Evolutionary conservation across 345 rosid species (phyloP).

Genomic region (Conringia planisiliqua): DNA sequence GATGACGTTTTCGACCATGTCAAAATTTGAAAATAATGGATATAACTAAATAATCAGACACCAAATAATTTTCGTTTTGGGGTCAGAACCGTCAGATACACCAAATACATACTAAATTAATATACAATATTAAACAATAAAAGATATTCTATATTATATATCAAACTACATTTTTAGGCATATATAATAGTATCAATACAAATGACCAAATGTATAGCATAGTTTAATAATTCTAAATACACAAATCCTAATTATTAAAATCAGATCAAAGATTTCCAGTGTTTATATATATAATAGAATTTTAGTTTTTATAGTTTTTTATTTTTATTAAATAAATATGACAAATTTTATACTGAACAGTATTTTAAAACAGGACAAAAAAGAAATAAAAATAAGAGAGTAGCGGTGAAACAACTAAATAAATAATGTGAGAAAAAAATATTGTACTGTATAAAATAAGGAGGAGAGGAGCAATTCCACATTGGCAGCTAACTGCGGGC

Average conservation of each 20-base stretch:
- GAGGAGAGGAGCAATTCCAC: constrained; percentile 40
- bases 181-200: background rate
- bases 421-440: constrained; percentile 29
- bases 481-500: constrained; percentile 55
- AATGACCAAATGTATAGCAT: background rate
- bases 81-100: too few species aligned
- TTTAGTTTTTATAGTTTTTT: too few species aligned
- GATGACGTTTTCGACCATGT: constrained; percentile 9
- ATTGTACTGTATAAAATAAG: background rate
- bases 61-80: background rate
- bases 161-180: too few species aligned
- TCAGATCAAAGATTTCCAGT: background rate
- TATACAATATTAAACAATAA: too few species aligned
- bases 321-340: too few species aligned
- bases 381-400: background rate
- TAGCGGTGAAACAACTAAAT: background rate
- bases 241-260: too few species aligned
- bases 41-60: background rate
- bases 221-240: background rate
- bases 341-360: too few species aligned
- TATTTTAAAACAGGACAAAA: background rate
- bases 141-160: too few species aligned
- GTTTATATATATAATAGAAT: background rate
- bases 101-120: background rate
- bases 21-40: background rate